Percentiles rank a stretch among this genome's conserved stretches.
Conservation (phyloP, 225 moss, liverwort and hornwort species). For the Straminergon stramineum region DNA sequence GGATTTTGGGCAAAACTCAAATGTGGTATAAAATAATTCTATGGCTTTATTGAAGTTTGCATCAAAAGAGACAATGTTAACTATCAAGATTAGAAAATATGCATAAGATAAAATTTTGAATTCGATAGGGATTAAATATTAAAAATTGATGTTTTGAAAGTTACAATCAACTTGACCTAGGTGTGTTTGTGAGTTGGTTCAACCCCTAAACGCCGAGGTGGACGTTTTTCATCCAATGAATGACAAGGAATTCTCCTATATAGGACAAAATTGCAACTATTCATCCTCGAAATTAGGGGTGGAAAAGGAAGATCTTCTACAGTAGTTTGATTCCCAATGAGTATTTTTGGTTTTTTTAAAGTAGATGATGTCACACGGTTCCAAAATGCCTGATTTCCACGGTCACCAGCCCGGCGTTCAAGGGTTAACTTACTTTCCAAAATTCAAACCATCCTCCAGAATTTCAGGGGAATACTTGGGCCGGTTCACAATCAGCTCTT, state of each 20-base stretch:
- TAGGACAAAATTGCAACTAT: no score
- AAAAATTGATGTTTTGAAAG: background rate
- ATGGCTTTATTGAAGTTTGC: background rate
- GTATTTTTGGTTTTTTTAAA: no score
- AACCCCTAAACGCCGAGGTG: no score
- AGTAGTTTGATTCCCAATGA: no score
- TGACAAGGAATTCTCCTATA: no score
- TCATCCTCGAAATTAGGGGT: no score
- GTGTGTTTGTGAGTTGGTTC: background rate
- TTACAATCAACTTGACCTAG: background rate
- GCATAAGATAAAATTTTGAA: fast-evolving
- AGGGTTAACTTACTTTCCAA: background rate
- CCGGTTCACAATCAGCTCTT: background rate
- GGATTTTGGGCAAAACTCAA: background rate
- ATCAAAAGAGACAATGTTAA: background rate
- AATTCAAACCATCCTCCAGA: background rate
- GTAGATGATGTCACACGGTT: no score
- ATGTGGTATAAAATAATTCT: background rate
- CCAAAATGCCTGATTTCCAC: no score
- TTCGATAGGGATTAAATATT: background rate
- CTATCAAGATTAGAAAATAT: background rate
- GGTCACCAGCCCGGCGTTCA: no score
- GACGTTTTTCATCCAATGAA: no score
- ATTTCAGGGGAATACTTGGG: background rate
- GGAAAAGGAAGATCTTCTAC: no score